phyloP scores from a whole-genome alignment of 2,329 filamentous ascomycete species.

The Aureobasidium uvarum region DNA sequence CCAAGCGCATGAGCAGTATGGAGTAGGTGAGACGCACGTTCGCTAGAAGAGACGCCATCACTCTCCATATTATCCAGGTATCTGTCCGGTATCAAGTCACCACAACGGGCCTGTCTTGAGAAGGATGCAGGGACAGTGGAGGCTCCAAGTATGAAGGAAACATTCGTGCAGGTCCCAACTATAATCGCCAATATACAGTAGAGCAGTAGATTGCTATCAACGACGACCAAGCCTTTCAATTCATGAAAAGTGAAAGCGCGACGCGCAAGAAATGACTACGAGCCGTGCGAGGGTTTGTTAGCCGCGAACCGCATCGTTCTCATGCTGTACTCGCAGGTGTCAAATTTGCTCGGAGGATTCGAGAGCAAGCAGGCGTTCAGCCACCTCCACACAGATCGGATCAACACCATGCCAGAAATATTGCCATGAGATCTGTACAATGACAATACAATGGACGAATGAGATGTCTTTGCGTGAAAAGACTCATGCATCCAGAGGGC shows the following conservation, averaged over 20 bases:
- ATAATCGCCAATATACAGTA: background rate
- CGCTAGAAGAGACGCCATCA: background rate
- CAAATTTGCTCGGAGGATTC: constrained; percentile 22
- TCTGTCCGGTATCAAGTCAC: background rate
- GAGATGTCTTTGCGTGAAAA: background rate
- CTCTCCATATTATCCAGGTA: background rate
- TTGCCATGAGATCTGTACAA: constrained; percentile 21
- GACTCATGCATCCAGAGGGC: constrained; percentile 1
- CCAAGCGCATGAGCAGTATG: background rate
- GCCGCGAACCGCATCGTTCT: background rate
- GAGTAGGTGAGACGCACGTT: background rate
- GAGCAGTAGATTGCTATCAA: background rate
- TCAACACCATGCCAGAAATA: constrained; percentile 9
- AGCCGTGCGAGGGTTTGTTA: background rate
- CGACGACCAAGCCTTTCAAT: background rate
- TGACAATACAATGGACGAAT: constrained; percentile 7
- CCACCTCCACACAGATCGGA: constrained; percentile 25
- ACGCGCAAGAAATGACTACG: background rate
- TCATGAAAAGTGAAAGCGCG: background rate
- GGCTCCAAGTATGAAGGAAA: background rate
- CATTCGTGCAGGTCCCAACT: constrained; percentile 12
- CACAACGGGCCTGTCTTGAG: background rate
- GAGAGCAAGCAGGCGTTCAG: constrained; percentile 20
- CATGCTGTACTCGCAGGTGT: constrained; percentile 18
- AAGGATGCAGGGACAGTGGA: constrained; percentile 7